Percentiles rank a stretch among this genome's conserved stretches.
Evolutionary conservation across 2,329 filamentous ascomycete genomes (phyloP).

Genomic region (Exophiala calicioides): DNA sequence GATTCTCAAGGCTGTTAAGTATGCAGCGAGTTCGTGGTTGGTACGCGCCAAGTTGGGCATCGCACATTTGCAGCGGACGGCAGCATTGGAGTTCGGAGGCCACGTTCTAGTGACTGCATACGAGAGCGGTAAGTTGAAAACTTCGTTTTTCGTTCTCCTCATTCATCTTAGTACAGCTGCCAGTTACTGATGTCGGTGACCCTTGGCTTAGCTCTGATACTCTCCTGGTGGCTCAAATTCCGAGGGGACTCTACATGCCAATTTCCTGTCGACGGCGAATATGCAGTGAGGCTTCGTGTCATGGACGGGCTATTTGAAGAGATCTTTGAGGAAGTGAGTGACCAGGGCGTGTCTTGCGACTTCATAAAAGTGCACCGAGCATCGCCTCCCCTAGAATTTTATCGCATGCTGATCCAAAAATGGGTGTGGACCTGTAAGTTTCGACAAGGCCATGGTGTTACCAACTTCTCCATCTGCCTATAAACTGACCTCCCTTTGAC

Average conservation of each 20-base stretch:
- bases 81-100: constrained; percentile 9
- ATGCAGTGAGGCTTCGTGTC: not conserved
- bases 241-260: not conserved
- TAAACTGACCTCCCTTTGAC: no score
- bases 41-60: constrained; percentile 18
- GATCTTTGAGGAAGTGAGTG: not conserved
- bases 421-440: not conserved
- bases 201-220: not conserved
- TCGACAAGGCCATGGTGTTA: no score
- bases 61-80: constrained; percentile 7
- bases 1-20: constrained; percentile 10
- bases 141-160: not conserved
- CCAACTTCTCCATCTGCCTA: no score
- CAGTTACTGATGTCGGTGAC: not conserved
- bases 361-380: not conserved
- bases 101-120: constrained; percentile 10
- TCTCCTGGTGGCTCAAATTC: not conserved
- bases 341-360: not conserved
- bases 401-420: not conserved
- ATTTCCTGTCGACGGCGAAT: not conserved
- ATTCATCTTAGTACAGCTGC: no score
- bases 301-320: not conserved
- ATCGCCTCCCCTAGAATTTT: not conserved
- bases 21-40: constrained; percentile 15
- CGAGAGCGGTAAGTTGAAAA: constrained; percentile 13